Evolutionary conservation across 768 basidiomycete genomes (phyloP).

Genomic region (Obba rivulosa): DNA sequence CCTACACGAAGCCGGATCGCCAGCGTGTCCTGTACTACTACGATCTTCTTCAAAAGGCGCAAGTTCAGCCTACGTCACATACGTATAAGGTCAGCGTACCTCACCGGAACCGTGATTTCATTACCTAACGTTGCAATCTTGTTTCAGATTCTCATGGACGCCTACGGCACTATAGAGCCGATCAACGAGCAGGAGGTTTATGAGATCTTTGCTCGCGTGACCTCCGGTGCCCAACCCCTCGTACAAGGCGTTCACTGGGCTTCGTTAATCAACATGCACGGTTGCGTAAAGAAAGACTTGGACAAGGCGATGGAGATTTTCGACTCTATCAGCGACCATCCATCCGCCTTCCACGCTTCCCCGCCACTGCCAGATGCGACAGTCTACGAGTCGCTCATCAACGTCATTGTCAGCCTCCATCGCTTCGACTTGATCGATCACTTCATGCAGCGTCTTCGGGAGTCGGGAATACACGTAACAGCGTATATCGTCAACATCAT

Average conservation of each 20-base stretch:
- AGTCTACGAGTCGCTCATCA: constrained; percentile 86
- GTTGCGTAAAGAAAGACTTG: constrained; percentile 73
- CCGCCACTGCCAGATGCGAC: constrained; percentile 67
- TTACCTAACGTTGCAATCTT: constrained; percentile 8
- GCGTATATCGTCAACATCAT: constrained; percentile 91
- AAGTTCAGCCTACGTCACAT: constrained; percentile 75
- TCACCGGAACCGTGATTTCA: not conserved
- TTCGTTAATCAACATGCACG: constrained; percentile 83
- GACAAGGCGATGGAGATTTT: constrained; percentile 74
- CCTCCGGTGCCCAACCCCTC: constrained; percentile 37
- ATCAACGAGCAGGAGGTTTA: constrained; percentile 72
- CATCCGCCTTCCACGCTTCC: constrained; percentile 30
- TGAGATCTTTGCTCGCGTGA: constrained; percentile 56
- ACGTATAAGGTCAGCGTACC: constrained; percentile 77
- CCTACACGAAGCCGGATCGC: constrained; percentile 84
- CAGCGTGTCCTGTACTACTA: constrained; percentile 73
- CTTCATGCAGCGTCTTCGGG: constrained; percentile 58
- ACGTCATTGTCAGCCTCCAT: constrained; percentile 73
- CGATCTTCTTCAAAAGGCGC: constrained; percentile 51
- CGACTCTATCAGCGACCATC: constrained; percentile 60
- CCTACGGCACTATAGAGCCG: constrained; percentile 82
- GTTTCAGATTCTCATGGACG: constrained; percentile 76
- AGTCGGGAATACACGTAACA: constrained; percentile 75
- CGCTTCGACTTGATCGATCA: constrained; percentile 70
- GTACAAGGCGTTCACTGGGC: constrained; percentile 71